These are phyloP conservation scores for Delitschia confertaspora DNA, from an alignment of 495 filamentous ascomycete genomes.

Conservation along the genomic window DNA sequence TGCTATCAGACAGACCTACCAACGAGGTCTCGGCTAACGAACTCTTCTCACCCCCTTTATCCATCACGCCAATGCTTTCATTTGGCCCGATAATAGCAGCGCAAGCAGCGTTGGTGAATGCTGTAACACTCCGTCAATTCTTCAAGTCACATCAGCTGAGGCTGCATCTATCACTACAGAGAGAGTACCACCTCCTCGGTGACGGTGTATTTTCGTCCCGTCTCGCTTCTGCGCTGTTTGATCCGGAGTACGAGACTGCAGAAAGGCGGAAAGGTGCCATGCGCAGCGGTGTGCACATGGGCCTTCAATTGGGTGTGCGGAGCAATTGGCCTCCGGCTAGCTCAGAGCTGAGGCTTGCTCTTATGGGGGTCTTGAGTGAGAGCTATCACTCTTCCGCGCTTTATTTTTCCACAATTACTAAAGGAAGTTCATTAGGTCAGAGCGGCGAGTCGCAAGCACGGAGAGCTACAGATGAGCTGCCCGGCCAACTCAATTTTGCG, in stretches of 20 bases:
- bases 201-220: slow-evolving; percentile 74
- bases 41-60: slow-evolving; percentile 59
- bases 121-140: slow-evolving; percentile 65
- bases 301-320: slow-evolving; percentile 65
- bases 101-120: slow-evolving; percentile 69
- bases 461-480: slow-evolving; percentile 46
- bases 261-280: slow-evolving; percentile 61
- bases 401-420: slow-evolving; percentile 9
- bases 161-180: slow-evolving; percentile 69
- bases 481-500: slow-evolving; percentile 76
- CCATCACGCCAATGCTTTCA: slow-evolving; percentile 62
- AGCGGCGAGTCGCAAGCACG: slow-evolving; percentile 14
- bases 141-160: slow-evolving; percentile 65
- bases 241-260: slow-evolving; percentile 70
- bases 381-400: slow-evolving; percentile 44
- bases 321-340: slow-evolving; percentile 87
- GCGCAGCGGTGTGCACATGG: slow-evolving; percentile 63
- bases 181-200: slow-evolving; percentile 71
- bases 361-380: slow-evolving; percentile 80
- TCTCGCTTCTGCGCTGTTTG: slow-evolving; percentile 76
- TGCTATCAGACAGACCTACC: slow-evolving; percentile 7
- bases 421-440: slow-evolving; percentile 6
- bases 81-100: slow-evolving; percentile 62
- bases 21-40: background rate
- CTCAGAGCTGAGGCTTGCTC: slow-evolving; percentile 76